Conservation (phyloP, 371 early-diverging fungal genomes). For the Blastocladiella emersonii region DNA sequence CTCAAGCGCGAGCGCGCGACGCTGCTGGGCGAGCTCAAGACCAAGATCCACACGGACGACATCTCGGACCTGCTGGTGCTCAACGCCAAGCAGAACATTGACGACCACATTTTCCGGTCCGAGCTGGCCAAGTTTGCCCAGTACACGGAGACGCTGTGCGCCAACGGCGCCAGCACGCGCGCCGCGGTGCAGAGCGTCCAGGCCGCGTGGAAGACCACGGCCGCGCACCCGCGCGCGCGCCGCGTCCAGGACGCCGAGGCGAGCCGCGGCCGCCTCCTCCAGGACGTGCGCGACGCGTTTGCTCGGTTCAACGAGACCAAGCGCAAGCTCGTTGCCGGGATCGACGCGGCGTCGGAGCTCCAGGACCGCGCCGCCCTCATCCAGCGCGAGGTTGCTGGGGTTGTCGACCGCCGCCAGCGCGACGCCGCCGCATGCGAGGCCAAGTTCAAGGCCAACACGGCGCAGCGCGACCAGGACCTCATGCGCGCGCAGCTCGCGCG, state of each 20-base stretch:
- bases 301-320: slow-evolving; percentile 50
- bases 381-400: slow-evolving; percentile 6
- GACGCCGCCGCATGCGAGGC: background rate
- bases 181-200: slow-evolving; percentile 52
- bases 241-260: background rate
- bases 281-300: slow-evolving; percentile 41
- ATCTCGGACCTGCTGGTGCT: slow-evolving; percentile 67
- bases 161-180: slow-evolving; percentile 51
- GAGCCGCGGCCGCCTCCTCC: background rate
- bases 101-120: slow-evolving; percentile 69
- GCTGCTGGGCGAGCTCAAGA: slow-evolving; percentile 64
- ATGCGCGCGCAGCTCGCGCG: background rate
- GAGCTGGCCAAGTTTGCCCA: slow-evolving; percentile 82
- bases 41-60: slow-evolving; percentile 69
- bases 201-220: slow-evolving; percentile 35
- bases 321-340: slow-evolving; percentile 16
- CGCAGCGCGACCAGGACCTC: slow-evolving; percentile 6
- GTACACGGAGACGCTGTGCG: slow-evolving; percentile 53
- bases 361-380: background rate
- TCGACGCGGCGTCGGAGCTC: background rate
- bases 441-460: slow-evolving; percentile 7
- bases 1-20: slow-evolving; percentile 64
- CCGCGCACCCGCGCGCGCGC: slow-evolving; percentile 27
- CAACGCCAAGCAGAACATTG: slow-evolving; percentile 62
- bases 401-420: slow-evolving; percentile 12